These are phyloP conservation scores for Colletotrichum sp. DNA, from an alignment of 2,329 filamentous ascomycete species.

Conservation along the genomic window DNA sequence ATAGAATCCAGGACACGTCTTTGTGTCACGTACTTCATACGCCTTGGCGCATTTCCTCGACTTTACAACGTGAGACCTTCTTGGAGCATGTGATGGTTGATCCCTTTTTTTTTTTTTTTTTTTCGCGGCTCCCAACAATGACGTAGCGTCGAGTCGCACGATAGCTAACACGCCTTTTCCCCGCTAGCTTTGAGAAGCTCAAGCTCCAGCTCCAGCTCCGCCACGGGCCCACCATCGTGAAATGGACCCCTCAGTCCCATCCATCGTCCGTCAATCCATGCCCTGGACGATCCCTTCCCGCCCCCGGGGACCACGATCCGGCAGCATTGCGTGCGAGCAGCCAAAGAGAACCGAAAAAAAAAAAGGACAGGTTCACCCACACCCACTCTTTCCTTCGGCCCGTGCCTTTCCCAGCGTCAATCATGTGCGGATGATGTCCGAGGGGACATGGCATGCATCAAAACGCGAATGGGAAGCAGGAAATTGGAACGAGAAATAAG, in stretches of 20 bases:
- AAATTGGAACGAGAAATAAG: neutral
- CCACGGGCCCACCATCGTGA: neutral
- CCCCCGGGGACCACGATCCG: neutral
- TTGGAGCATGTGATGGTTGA: neutral
- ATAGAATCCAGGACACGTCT: conserved; percentile 1
- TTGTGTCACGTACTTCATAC: neutral
- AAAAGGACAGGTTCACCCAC: too few species aligned
- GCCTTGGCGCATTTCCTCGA: neutral
- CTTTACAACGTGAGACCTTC: neutral
- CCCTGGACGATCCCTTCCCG: neutral
- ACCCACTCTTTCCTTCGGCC: neutral
- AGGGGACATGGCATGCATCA: neutral
- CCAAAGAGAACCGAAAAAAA: neutral
- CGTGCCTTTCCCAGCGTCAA: neutral
- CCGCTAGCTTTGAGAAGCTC: neutral
- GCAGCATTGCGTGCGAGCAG: neutral
- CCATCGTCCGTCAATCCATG: neutral
- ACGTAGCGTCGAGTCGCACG: neutral
- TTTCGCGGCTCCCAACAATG: neutral
- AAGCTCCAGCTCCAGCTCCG: neutral
- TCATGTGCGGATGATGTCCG: neutral
- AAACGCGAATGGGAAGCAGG: neutral
- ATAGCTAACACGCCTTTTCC: neutral
- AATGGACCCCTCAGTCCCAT: neutral
- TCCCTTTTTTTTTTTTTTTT: neutral